Base-by-base conservation (phyloP, 352 stramenopile genomes). In the Phytophthora palmivora region DNA sequence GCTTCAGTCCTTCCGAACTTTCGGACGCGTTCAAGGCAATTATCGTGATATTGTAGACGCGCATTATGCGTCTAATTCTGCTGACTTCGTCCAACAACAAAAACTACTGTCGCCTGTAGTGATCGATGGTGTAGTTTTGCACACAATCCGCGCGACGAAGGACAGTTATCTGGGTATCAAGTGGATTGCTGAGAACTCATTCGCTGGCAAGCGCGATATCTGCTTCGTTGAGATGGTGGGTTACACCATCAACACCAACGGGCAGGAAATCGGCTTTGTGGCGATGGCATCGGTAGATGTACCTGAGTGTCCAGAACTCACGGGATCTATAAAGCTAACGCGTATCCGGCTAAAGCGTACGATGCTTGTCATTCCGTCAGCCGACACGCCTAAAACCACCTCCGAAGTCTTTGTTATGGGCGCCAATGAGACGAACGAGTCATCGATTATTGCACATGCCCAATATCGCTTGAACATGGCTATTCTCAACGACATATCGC, bases 201-300 rank as follows among this genome's bases (percentile, higher is more conserved):
- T 72, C 26, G 65, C 30, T 6, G 46, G 67, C 15, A 76, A 67
- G 24, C 75, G 73, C 15, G 78, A 87, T 46, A 57, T 63, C 10
- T 87, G 75, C 62, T 83, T 69, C 44, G 51, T 83, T 32, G 78
- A 87, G 44, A 81, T 87, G 67, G 54, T 84, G 24, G 78, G 78
- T 22, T 81, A 69, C 37, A 83, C 75, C 2, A 66, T 49, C n/a
- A 64, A 87, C 32, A 30, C 39, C 3, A 53, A 62, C 9, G 74
- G 72, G 2, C 63, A 72, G 12, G 74, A 84, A 54, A 50, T 84
- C 16, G 78, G 70, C 1, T 82, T 83, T 55, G 60, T 75, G 4
- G 70, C 74, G 0, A 39, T 68, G 14, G 70, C 78, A 8, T 84
- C 78, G 2, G 48, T 84, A 8, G 72, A 77, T 19, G 32, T 84